A percentile compares a stretch with the other conserved stretches of the same genome.
phyloP scores from a whole-genome alignment of 768 basidiomycete genomes.

The Pholiota conissans region DNA sequence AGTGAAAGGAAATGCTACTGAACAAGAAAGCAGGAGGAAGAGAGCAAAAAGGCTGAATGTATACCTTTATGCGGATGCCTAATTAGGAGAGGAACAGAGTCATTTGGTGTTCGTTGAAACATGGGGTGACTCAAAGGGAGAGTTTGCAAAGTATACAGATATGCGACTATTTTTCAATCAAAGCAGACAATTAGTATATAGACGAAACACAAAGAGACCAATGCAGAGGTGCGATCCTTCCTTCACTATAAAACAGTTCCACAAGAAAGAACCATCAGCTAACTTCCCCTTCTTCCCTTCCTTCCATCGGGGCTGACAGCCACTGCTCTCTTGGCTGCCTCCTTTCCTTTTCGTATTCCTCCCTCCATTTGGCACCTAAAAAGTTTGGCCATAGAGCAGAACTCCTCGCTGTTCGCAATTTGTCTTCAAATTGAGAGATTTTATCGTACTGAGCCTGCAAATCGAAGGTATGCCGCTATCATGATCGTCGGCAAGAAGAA shows the following conservation, averaged over 20 bases:
- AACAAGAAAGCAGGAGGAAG: too few species aligned
- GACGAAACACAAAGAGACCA: background rate
- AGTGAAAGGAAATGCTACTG: too few species aligned
- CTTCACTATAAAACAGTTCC: background rate
- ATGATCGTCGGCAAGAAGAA: background rate
- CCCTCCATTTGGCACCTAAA: slow-evolving; percentile 57
- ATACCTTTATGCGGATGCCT: too few species aligned
- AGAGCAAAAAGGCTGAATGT: too few species aligned
- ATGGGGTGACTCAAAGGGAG: too few species aligned
- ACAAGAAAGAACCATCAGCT: slow-evolving; percentile 4
- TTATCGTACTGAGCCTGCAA: slow-evolving; percentile 61
- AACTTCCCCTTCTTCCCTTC: slow-evolving; percentile 42
- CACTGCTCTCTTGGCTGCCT: slow-evolving; percentile 32
- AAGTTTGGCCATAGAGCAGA: slow-evolving; percentile 62
- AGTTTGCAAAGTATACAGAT: too few species aligned
- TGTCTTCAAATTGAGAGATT: slow-evolving; percentile 63
- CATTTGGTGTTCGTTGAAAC: too few species aligned
- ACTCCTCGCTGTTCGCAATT: slow-evolving; percentile 46
- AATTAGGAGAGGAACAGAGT: too few species aligned
- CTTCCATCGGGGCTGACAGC: slow-evolving; percentile 24
- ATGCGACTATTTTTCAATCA: background rate
- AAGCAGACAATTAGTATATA: background rate
- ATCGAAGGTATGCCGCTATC: slow-evolving; percentile 50
- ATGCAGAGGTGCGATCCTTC: background rate
- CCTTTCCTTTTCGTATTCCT: slow-evolving; percentile 46